Evolutionary conservation across 202 grass and related monocot genomes (phyloP).

Genomic region (Zoysia matrella): DNA sequence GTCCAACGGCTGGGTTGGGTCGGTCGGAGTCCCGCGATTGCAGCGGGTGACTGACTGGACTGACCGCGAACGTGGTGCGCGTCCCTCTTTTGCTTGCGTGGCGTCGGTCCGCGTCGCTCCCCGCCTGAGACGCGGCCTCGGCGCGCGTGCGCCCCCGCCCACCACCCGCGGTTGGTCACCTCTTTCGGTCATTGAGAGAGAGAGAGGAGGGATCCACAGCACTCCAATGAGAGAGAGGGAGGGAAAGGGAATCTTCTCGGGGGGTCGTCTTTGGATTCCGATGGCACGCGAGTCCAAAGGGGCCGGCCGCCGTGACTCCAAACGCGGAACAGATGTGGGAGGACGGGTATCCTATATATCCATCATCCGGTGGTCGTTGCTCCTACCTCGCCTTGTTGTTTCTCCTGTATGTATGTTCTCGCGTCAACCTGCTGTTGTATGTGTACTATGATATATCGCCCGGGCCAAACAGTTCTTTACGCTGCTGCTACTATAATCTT

Average conservation of each 20-base stretch:
- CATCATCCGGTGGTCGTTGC: neutral
- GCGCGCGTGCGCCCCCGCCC: neutral
- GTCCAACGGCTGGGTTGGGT: neutral
- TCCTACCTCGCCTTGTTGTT: neutral
- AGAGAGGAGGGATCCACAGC: conserved; percentile 5
- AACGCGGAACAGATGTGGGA: neutral
- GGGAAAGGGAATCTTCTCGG: neutral
- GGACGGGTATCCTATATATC: neutral
- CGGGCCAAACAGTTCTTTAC: neutral
- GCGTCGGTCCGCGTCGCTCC: neutral
- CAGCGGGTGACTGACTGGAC: neutral
- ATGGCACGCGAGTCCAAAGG: conserved; percentile 40
- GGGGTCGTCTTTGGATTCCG: conserved; percentile 39
- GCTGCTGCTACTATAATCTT: neutral
- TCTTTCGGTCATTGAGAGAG: too few species aligned
- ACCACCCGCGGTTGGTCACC: neutral
- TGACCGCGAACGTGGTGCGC: too few species aligned
- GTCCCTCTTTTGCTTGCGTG: too few species aligned
- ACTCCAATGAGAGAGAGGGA: neutral
- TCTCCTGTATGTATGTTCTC: too few species aligned
- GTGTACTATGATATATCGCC: too few species aligned
- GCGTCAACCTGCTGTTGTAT: too few species aligned
- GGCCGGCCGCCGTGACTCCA: neutral
- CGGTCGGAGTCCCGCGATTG: neutral
- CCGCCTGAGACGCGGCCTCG: neutral